Conservation (phyloP, 805 yeast genomes). For the Brettanomyces nanus region DNA sequence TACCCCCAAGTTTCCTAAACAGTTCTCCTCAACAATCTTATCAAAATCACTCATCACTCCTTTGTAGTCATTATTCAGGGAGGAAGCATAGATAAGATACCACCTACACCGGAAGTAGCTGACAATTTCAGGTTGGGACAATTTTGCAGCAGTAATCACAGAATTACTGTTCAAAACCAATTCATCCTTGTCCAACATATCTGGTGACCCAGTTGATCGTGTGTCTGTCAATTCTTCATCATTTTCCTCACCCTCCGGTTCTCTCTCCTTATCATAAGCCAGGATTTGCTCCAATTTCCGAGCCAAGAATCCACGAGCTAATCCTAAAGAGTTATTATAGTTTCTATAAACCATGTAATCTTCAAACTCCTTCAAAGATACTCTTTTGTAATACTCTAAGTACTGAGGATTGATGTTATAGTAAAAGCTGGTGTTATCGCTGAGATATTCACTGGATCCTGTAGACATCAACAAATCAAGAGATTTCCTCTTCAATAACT, state of each 20-base stretch:
- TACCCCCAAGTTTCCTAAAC: conserved; percentile 8
- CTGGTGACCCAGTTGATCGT: not conserved
- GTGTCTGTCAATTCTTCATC: too few species aligned
- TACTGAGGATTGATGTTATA: conserved; percentile 16
- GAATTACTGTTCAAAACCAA: not conserved
- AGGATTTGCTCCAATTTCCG: conserved; percentile 15
- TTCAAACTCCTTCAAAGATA: conserved; percentile 13
- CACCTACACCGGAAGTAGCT: conserved; percentile 25
- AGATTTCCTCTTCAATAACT: conserved; percentile 7
- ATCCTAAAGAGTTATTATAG: conserved; percentile 13
- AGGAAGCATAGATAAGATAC: conserved; percentile 20
- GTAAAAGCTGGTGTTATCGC: conserved; percentile 13
- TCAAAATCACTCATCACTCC: conserved; percentile 17
- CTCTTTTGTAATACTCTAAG: conserved; percentile 7
- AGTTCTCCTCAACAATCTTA: conserved; percentile 7
- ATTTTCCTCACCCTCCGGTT: conserved; percentile 11
- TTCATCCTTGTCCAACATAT: not conserved
- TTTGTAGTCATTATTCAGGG: conserved; percentile 17
- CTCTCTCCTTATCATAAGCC: conserved; percentile 15
- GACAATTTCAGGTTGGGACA: conserved; percentile 10
- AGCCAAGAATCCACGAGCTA: conserved; percentile 9
- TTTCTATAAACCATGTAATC: conserved; percentile 12
- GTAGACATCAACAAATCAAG: conserved; percentile 14
- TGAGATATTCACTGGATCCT: conserved; percentile 13
- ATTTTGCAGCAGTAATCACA: not conserved